phyloP scores from a whole-genome alignment of 176 grass and related monocot genomes.

The Leersia perrieri region DNA sequence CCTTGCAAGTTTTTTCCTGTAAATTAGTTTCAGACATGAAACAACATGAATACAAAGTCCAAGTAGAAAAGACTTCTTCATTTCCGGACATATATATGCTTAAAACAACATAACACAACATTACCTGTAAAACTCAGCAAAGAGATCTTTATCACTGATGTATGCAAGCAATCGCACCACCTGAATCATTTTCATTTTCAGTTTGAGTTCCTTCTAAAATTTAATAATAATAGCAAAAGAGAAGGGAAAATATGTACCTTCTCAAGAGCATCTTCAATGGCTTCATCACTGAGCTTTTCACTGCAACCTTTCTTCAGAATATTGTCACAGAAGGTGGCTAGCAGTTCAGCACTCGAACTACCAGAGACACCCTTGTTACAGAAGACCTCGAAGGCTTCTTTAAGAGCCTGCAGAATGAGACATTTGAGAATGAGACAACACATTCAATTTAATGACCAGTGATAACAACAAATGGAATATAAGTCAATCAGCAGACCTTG shows the following conservation, averaged over 20 bases:
- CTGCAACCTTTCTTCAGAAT: constrained; percentile 97
- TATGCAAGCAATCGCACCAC: constrained; percentile 92
- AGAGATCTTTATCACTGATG: constrained; percentile 93
- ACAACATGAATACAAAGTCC: constrained; percentile 20
- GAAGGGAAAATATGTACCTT: constrained; percentile 52
- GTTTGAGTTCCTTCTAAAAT: background rate
- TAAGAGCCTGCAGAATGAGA: constrained; percentile 64
- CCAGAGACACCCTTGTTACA: constrained; percentile 94
- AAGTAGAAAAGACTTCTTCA: background rate
- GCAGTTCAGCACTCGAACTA: constrained; percentile 87
- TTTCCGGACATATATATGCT: background rate
- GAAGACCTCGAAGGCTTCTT: constrained; percentile 98
- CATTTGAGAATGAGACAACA: background rate
- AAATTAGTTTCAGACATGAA: constrained; percentile 29
- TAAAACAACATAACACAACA: constrained; percentile 12
- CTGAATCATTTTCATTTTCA: constrained; percentile 26
- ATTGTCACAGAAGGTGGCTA: constrained; percentile 94
- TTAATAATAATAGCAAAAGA: background rate
- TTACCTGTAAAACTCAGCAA: constrained; percentile 95
- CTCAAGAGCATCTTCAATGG: constrained; percentile 97
- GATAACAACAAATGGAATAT: background rate
- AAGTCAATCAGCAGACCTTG: constrained; percentile 51
- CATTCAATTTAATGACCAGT: background rate
- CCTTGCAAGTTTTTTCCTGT: constrained; percentile 95
- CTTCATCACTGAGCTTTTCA: constrained; percentile 98